These are phyloP conservation scores for Saccharomyces hybrid DNA, from an alignment of 1,139 yeast genomes.

Conservation along the genomic window DNA sequence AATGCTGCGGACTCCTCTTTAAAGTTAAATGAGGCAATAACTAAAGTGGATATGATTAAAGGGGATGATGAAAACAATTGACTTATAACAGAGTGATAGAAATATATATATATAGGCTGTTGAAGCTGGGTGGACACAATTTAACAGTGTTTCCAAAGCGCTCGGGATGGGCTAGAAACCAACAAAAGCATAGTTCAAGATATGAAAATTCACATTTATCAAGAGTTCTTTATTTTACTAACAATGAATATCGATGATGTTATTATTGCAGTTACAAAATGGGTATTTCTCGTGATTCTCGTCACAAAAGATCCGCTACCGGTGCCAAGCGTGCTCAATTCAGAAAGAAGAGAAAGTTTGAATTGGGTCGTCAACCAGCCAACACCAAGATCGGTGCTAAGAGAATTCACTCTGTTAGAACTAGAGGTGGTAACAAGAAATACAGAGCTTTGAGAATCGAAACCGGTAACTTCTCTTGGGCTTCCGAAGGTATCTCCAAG, in stretches of 20 bases:
- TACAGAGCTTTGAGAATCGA: constrained; percentile 99
- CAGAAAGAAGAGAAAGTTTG: constrained; percentile 99
- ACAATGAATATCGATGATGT: neutral
- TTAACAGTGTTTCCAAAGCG: neutral
- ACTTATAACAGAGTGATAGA: neutral
- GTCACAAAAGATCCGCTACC: constrained; percentile 99
- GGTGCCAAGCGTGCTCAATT: constrained; percentile 99
- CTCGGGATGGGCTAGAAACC: neutral
- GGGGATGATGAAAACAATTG: neutral
- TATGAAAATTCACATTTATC: neutral
- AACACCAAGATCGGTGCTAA: constrained; percentile 98
- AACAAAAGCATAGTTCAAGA: neutral
- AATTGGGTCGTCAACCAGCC: constrained; percentile 99
- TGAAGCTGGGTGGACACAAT: no score
- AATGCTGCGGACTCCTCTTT: neutral
- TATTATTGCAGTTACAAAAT: constrained; percentile 38
- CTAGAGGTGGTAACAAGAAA: constrained; percentile 99
- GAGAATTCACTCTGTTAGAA: constrained; percentile 98
- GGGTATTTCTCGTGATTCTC: constrained; percentile 99
- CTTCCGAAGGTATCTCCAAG: constrained; percentile 95
- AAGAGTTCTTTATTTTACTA: neutral
- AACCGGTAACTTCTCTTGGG: constrained; percentile 99
- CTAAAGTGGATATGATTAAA: neutral
- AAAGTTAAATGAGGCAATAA: neutral
- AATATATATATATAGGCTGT: neutral